Conservation (phyloP, 805 yeast species). For the Candida ortonii region DNA sequence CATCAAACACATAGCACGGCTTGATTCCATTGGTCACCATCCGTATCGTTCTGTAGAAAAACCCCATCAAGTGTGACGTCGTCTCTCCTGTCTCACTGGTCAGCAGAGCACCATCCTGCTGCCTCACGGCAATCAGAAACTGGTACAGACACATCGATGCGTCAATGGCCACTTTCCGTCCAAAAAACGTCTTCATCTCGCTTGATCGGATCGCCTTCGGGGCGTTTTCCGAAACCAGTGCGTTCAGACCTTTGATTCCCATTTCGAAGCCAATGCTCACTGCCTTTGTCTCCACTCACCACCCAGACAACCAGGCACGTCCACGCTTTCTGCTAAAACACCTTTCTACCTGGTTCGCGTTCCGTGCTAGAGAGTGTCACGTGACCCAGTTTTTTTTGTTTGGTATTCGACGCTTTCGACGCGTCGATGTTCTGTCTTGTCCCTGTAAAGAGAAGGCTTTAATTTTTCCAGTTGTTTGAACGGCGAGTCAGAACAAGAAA, state of each 20-base stretch:
- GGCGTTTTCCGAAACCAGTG: slow-evolving; percentile 84
- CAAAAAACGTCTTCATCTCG: slow-evolving; percentile 83
- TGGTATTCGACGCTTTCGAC: too few relatives aligned
- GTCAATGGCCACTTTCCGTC: slow-evolving; percentile 95
- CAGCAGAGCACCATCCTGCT: slow-evolving; percentile 92
- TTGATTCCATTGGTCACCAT: slow-evolving; percentile 91
- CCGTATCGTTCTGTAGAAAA: slow-evolving; percentile 89
- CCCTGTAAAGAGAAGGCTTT: too few relatives aligned
- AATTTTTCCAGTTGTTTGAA: too few relatives aligned
- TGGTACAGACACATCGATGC: slow-evolving; percentile 97
- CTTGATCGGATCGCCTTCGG: slow-evolving; percentile 73
- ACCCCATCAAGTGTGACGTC: slow-evolving; percentile 91
- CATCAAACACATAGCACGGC: slow-evolving; percentile 96
- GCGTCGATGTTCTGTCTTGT: too few relatives aligned
- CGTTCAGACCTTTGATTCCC: slow-evolving; percentile 69
- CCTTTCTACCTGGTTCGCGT: too few relatives aligned
- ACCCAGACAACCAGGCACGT: too few relatives aligned
- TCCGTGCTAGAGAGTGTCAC: too few relatives aligned
- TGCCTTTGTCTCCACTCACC: too few relatives aligned
- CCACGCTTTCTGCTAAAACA: too few relatives aligned
- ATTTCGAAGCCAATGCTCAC: slow-evolving; percentile 22
- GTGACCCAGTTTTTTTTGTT: too few relatives aligned
- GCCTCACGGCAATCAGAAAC: slow-evolving; percentile 93
- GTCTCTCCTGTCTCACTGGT: slow-evolving; percentile 89
- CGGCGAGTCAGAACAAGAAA: too few relatives aligned